phyloP scores from a whole-genome alignment of 495 filamentous ascomycete genomes.

The Penicillium crystallinum region DNA sequence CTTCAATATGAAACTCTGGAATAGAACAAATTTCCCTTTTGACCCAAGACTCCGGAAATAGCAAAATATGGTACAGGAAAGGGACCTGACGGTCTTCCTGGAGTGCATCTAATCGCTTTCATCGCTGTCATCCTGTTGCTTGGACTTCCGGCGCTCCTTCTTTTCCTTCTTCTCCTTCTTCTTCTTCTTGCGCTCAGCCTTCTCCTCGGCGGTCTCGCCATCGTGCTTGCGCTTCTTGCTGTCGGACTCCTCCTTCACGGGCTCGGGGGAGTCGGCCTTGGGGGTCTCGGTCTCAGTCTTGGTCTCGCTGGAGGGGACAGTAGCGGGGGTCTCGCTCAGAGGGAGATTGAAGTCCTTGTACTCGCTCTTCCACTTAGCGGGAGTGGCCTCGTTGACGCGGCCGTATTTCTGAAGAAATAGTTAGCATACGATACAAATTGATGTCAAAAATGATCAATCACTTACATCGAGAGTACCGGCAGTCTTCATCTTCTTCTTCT shows the following conservation, averaged over 20 bases:
- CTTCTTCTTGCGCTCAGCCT: conserved; percentile 67
- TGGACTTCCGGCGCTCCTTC: conserved; percentile 60
- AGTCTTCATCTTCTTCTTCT: conserved; percentile 99
- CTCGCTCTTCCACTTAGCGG: conserved; percentile 79
- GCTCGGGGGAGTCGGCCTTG: conserved; percentile 32
- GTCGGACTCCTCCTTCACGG: conserved; percentile 33
- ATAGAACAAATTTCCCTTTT: conserved; percentile 36
- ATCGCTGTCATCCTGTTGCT: conserved; percentile 55
- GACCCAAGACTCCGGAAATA: conserved; percentile 41
- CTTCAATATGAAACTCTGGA: conserved; percentile 11
- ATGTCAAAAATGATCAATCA: not conserved
- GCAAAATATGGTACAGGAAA: conserved; percentile 42
- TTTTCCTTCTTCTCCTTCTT: conserved; percentile 74
- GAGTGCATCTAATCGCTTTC: conserved; percentile 48
- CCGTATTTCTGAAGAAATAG: conserved; percentile 68
- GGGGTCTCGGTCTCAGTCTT: conserved; percentile 27
- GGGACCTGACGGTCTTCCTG: conserved; percentile 32
- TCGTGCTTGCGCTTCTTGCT: conserved; percentile 82
- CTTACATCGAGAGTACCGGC: conserved; percentile 87
- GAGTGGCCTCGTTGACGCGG: conserved; percentile 83
- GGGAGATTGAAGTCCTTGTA: conserved; percentile 82
- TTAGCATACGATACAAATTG: conserved; percentile 2
- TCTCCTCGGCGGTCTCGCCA: conserved; percentile 71
- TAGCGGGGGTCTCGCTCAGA: conserved; percentile 34
- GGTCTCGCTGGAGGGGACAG: conserved; percentile 34